phyloP scores from a whole-genome alignment of 345 rosid genomes.

The Clarkia xantiana region DNA sequence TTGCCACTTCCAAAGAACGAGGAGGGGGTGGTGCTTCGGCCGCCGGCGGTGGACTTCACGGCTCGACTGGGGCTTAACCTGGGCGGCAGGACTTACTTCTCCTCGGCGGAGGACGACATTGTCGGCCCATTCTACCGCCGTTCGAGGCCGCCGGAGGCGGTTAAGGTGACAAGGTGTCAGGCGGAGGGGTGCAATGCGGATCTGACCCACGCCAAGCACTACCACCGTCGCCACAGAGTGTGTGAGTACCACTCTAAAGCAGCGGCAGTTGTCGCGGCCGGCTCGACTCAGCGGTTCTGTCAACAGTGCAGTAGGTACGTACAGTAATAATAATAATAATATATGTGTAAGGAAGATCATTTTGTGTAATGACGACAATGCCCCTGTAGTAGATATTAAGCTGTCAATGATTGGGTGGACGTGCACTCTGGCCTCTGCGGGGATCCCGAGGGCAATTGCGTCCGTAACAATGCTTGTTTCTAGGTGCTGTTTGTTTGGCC shows the following conservation, averaged over 20 bases:
- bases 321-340: conserved; percentile 17
- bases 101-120: conserved; percentile 80
- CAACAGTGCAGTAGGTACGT: conserved; percentile 94
- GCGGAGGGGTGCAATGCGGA: conserved; percentile 97
- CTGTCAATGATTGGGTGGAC: conserved; percentile 23
- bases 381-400: conserved; percentile 11
- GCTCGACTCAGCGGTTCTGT: conserved; percentile 94
- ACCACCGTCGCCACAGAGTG: conserved; percentile 93
- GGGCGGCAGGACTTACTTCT: conserved; percentile 88
- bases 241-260: conserved; percentile 97
- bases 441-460: conserved; percentile 49
- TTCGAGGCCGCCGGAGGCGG: conserved; percentile 42
- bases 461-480: conserved; percentile 16
- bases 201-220: conserved; percentile 85
- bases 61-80: conserved; percentile 75
- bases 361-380: conserved; percentile 14
- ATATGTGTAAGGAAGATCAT: too few relatives aligned
- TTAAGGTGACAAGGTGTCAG: conserved; percentile 65
- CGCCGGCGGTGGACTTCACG: conserved; percentile 20
- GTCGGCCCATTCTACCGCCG: conserved; percentile 80
- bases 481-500: conserved; percentile 13
- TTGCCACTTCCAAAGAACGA: conserved; percentile 59
- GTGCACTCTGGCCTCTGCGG: background rate
- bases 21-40: conserved; percentile 24
- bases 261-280: conserved; percentile 70